These are phyloP conservation scores for Rickenella mellea DNA, from an alignment of 768 basidiomycete genomes.

Conservation along the genomic window DNA sequence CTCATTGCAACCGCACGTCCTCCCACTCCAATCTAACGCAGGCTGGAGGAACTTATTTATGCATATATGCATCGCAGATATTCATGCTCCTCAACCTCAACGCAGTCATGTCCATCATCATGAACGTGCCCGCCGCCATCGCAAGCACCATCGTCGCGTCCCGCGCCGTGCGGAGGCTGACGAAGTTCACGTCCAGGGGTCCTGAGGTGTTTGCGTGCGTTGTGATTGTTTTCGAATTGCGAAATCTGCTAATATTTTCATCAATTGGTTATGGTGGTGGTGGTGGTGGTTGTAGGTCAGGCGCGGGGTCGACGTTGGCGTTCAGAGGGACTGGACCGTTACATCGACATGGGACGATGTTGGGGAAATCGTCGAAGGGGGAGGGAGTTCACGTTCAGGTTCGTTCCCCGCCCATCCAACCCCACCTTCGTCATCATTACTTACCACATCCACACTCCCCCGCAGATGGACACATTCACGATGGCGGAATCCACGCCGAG, in stretches of 20 bases:
- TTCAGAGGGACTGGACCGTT: slow-evolving; percentile 38
- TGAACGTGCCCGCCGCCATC: slow-evolving; percentile 64
- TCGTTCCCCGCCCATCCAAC: too few relatives aligned
- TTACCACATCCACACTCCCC: too few relatives aligned
- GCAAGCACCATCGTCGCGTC: slow-evolving; percentile 60
- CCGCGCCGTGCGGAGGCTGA: slow-evolving; percentile 54
- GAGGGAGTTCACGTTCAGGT: slow-evolving; percentile 59
- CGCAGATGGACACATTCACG: slow-evolving; percentile 21
- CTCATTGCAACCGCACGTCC: slow-evolving; percentile 38
- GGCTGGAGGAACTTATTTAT: slow-evolving; percentile 1
- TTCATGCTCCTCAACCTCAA: slow-evolving; percentile 66
- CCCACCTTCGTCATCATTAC: too few relatives aligned
- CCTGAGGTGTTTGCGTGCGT: slow-evolving; percentile 46
- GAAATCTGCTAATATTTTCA: neutral
- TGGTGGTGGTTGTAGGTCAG: neutral
- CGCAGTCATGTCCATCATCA: slow-evolving; percentile 65
- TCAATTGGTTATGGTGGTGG: too few relatives aligned
- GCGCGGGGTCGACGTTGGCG: slow-evolving; percentile 44
- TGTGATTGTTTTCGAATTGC: neutral
- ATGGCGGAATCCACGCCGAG: slow-evolving; percentile 10
- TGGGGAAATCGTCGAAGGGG: slow-evolving; percentile 22
- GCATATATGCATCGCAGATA: too few relatives aligned
- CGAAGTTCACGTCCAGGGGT: slow-evolving; percentile 42
- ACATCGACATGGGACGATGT: slow-evolving; percentile 15
- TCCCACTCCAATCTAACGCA: neutral